phyloP scores from a whole-genome alignment of 192 early-diverging fungal genomes.

The Linnemannia hyalina region DNA sequence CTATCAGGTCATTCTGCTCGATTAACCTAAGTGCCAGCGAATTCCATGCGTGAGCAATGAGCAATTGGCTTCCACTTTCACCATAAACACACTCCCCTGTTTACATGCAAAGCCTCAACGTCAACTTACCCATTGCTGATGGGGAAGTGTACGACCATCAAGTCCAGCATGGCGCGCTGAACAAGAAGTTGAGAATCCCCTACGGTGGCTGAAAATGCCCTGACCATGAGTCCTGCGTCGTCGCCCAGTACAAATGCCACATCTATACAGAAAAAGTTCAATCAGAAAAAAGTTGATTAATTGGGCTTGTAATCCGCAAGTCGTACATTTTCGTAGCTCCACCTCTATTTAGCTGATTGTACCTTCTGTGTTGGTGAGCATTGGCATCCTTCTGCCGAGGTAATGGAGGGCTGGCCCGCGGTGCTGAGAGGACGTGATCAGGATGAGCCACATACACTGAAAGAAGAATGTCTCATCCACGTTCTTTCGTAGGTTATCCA shows the following conservation, averaged over 20 bases:
- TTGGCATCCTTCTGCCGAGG: constrained; percentile 78
- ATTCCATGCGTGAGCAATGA: background rate
- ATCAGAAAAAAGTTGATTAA: background rate
- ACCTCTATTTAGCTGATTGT: constrained; percentile 2
- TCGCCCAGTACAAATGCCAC: constrained; percentile 78
- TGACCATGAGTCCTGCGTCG: constrained; percentile 76
- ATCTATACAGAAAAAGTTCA: constrained; percentile 58
- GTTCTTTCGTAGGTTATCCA: constrained; percentile 71
- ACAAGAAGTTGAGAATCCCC: constrained; percentile 84
- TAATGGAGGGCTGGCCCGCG: constrained; percentile 84
- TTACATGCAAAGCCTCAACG: background rate
- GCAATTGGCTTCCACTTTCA: background rate
- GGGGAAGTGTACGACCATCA: constrained; percentile 81
- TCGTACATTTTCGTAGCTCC: background rate
- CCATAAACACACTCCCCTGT: background rate
- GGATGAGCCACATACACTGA: constrained; percentile 84
- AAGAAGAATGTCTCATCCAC: constrained; percentile 87
- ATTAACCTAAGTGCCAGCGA: constrained; percentile 61
- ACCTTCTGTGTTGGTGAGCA: constrained; percentile 76
- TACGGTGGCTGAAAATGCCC: constrained; percentile 80
- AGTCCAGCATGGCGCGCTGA: constrained; percentile 84
- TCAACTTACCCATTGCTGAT: constrained; percentile 65
- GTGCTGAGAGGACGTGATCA: constrained; percentile 77
- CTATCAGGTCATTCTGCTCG: constrained; percentile 71
- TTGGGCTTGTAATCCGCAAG: background rate